These are phyloP conservation scores for Gliomastix tumulicola DNA, from an alignment of 2,329 filamentous ascomycete genomes.

Conservation along the genomic window DNA sequence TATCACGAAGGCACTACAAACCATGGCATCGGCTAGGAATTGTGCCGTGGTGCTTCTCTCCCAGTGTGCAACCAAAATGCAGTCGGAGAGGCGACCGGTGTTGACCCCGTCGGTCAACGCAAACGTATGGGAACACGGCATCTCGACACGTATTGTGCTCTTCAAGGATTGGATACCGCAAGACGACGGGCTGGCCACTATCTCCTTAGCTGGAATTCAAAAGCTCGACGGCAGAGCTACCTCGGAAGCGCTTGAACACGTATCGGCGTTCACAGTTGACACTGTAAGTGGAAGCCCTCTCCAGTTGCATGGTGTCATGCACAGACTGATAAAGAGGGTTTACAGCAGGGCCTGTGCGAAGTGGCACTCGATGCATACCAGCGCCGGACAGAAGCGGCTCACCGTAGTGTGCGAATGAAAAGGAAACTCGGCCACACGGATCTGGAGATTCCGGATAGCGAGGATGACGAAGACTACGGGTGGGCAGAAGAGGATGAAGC, in stretches of 20 bases:
- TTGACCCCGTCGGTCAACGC: constrained; percentile 71
- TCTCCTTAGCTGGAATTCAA: constrained; percentile 56
- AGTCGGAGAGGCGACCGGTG: constrained; percentile 56
- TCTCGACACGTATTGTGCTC: constrained; percentile 67
- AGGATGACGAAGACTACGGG: constrained; percentile 64
- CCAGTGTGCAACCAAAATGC: constrained; percentile 78
- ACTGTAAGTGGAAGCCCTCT: constrained; percentile 27
- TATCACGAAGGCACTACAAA: constrained; percentile 65
- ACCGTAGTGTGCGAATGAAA: constrained; percentile 36
- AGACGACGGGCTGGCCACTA: constrained; percentile 34
- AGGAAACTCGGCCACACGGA: constrained; percentile 56
- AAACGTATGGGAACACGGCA: constrained; percentile 70
- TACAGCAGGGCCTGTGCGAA: too few relatives aligned
- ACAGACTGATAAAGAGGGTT: too few relatives aligned
- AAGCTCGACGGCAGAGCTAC: constrained; percentile 51
- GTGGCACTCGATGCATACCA: too few relatives aligned
- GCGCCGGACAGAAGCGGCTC: too few relatives aligned
- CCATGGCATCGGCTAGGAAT: constrained; percentile 65
- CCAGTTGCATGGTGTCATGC: too few relatives aligned
- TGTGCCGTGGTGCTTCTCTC: constrained; percentile 70
- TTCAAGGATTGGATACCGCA: constrained; percentile 69
- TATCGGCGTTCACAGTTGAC: constrained; percentile 42
- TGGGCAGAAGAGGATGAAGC: constrained; percentile 64
- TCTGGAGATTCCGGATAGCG: constrained; percentile 54
- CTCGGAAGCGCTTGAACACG: constrained; percentile 28